These are phyloP conservation scores for Poronia punctata DNA, from an alignment of 495 filamentous ascomycete species.

Conservation along the genomic window DNA sequence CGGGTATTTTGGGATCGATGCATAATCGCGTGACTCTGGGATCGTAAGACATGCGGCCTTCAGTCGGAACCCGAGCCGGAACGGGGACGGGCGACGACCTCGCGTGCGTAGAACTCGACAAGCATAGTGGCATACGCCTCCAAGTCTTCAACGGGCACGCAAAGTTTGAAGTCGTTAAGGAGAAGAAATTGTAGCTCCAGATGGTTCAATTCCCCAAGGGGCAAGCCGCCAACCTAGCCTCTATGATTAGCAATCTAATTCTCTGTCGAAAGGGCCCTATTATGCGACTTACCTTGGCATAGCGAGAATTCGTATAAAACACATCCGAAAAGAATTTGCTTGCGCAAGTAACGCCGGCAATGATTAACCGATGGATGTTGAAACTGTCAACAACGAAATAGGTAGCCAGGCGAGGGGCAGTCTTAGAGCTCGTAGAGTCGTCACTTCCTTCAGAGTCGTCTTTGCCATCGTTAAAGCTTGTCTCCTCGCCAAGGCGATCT, in stretches of 20 bases:
- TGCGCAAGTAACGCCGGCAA: constrained; percentile 94
- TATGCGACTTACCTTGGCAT: constrained; percentile 74
- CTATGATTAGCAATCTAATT: constrained; percentile 1
- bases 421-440: constrained; percentile 10
- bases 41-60: too few relatives aligned
- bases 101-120: constrained; percentile 94
- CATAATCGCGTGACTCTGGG: too few relatives aligned
- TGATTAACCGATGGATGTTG: constrained; percentile 96
- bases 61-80: too few relatives aligned
- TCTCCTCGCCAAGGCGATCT: constrained; percentile 28
- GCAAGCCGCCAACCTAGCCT: constrained; percentile 82
- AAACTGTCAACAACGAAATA: constrained; percentile 99
- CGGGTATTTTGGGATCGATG: too few relatives aligned
- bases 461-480: constrained; percentile 31
- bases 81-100: constrained; percentile 78
- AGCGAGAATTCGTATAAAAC: constrained; percentile 98
- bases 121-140: constrained; percentile 98
- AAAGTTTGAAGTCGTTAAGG: constrained; percentile 93
- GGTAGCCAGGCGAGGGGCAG: constrained; percentile 43
- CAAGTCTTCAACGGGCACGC: constrained; percentile 88
- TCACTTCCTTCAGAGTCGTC: constrained; percentile 32
- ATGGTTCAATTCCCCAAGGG: constrained; percentile 94
- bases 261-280: neutral
- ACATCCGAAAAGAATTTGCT: constrained; percentile 99
- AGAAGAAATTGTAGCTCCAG: constrained; percentile 94